phyloP scores from a whole-genome alignment of 352 stramenopile genomes.

The Phytophthora gonapodyides region DNA sequence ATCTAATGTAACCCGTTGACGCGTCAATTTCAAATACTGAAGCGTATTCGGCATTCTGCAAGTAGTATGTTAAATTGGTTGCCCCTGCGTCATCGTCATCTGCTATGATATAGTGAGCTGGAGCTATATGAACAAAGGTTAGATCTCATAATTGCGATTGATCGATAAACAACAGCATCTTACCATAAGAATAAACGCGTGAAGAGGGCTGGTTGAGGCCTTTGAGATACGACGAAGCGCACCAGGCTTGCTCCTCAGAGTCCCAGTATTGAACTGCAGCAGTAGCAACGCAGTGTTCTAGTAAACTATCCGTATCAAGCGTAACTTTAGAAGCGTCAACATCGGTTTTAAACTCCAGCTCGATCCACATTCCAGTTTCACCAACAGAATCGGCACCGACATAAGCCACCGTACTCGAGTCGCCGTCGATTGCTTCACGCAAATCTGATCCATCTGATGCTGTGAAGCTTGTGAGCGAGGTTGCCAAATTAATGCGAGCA shows the following conservation, averaged over 20 bases:
- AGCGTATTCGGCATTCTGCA: slow-evolving; percentile 13
- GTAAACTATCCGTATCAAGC: slow-evolving; percentile 23
- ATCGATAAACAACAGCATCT: slow-evolving; percentile 7
- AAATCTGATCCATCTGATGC: slow-evolving; percentile 32
- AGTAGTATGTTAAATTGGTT: slow-evolving; percentile 13
- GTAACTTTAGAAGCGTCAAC: slow-evolving; percentile 40
- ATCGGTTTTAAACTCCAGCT: slow-evolving; percentile 26
- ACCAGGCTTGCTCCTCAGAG: slow-evolving; percentile 13
- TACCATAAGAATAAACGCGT: slow-evolving; percentile 34
- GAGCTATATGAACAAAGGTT: slow-evolving; percentile 9
- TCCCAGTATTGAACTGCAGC: slow-evolving; percentile 39
- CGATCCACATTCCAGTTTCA: slow-evolving; percentile 32
- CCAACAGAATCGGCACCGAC: slow-evolving; percentile 8
- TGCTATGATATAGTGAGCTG: slow-evolving; percentile 24
- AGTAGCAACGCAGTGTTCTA: slow-evolving; percentile 22
- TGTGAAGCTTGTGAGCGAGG: slow-evolving; percentile 1
- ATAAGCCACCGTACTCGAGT: slow-evolving; percentile 30
- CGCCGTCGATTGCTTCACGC: slow-evolving; percentile 24
- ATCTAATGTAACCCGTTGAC: slow-evolving; percentile 31
- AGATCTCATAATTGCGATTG: slow-evolving; percentile 1
- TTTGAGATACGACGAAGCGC: slow-evolving; percentile 28
- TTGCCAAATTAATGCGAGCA: slow-evolving; percentile 23
- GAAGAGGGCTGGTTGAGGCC: slow-evolving; percentile 24
- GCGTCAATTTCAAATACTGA: slow-evolving; percentile 29
- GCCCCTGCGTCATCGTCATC: slow-evolving; percentile 34